phyloP scores from a whole-genome alignment of 2,329 filamentous ascomycete genomes.

The Ilyonectria robusta region DNA sequence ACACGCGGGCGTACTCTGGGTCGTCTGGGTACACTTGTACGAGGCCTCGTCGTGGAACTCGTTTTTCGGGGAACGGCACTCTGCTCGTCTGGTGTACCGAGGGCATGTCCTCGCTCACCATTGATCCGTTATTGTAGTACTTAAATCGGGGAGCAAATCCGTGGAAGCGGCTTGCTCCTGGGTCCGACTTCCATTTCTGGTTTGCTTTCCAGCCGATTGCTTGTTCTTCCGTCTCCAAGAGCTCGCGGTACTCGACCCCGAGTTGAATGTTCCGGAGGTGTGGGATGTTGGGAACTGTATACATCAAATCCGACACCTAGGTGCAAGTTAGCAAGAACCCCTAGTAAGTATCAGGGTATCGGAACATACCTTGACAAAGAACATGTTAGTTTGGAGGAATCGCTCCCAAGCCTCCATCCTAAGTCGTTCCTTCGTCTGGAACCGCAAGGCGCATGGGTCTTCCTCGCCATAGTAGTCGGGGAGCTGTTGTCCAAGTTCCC shows the following conservation, averaged over 20 bases:
- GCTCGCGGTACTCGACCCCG: slow-evolving; percentile 71
- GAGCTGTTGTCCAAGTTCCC: slow-evolving; percentile 68
- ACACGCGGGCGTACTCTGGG: slow-evolving; percentile 69
- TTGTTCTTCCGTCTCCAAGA: slow-evolving; percentile 66
- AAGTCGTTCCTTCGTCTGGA: slow-evolving; percentile 61
- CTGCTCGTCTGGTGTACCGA: slow-evolving; percentile 63
- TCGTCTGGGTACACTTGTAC: slow-evolving; percentile 68
- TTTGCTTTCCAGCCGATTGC: slow-evolving; percentile 58
- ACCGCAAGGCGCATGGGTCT: slow-evolving; percentile 61
- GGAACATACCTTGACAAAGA: slow-evolving; percentile 74
- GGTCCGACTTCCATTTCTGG: slow-evolving; percentile 73
- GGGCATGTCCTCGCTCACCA: slow-evolving; percentile 67
- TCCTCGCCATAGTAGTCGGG: slow-evolving; percentile 65
- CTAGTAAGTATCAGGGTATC: background rate
- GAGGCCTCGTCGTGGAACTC: slow-evolving; percentile 69
- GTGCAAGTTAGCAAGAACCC: slow-evolving; percentile 23
- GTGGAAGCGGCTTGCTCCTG: slow-evolving; percentile 65
- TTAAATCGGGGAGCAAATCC: slow-evolving; percentile 70
- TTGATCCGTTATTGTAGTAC: slow-evolving; percentile 70
- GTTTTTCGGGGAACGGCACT: slow-evolving; percentile 68
- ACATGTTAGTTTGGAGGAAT: slow-evolving; percentile 73
- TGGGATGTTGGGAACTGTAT: slow-evolving; percentile 68
- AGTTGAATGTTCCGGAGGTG: slow-evolving; percentile 71
- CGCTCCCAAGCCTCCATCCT: slow-evolving; percentile 65
- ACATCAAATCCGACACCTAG: slow-evolving; percentile 74